These are phyloP conservation scores for Chalciporus sp. DNA, from an alignment of 1,284 basidiomycete genomes.

Conservation along the genomic window DNA sequence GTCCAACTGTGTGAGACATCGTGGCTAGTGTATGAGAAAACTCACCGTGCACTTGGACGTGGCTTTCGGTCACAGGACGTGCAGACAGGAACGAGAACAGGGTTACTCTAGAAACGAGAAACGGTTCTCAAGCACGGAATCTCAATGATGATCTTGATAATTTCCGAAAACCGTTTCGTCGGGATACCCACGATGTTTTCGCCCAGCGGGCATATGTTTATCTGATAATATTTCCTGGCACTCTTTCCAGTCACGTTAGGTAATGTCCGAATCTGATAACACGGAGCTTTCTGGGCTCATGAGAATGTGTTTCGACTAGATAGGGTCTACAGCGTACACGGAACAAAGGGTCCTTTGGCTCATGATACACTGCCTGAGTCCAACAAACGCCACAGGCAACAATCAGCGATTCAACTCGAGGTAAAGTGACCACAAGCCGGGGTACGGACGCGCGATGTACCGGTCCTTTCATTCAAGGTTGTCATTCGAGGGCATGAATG, in stretches of 20 bases:
- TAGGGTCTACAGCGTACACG: conserved; percentile 9
- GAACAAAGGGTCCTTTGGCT: conserved; percentile 8
- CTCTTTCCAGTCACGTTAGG: not conserved
- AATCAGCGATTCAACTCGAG: conserved; percentile 5
- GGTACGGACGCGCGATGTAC: not conserved
- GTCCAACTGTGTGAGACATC: conserved; percentile 6
- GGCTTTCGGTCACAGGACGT: conserved; percentile 7
- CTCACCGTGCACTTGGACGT: not conserved
- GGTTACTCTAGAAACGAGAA: conserved; percentile 11
- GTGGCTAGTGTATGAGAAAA: not conserved
- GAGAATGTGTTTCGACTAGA: conserved; percentile 23
- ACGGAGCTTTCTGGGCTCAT: conserved; percentile 15
- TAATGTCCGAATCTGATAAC: conserved; percentile 9
- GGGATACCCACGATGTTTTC: conserved; percentile 14
- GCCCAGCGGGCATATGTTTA: conserved; percentile 10
- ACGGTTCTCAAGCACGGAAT: conserved; percentile 11
- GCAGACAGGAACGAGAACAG: not conserved
- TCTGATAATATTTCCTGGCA: conserved; percentile 12
- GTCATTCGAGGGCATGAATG: not conserved
- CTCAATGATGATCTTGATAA: not conserved
- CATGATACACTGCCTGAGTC: conserved; percentile 6
- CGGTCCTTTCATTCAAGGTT: not conserved
- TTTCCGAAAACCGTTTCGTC: not conserved
- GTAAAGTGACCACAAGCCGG: conserved; percentile 13
- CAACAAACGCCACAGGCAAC: conserved; percentile 25